Evolutionary conservation across 192 early-diverging fungal species (phyloP), one percentile per base, ranked within the genome.

Genomic region (Linnemannia elongata): DNA sequence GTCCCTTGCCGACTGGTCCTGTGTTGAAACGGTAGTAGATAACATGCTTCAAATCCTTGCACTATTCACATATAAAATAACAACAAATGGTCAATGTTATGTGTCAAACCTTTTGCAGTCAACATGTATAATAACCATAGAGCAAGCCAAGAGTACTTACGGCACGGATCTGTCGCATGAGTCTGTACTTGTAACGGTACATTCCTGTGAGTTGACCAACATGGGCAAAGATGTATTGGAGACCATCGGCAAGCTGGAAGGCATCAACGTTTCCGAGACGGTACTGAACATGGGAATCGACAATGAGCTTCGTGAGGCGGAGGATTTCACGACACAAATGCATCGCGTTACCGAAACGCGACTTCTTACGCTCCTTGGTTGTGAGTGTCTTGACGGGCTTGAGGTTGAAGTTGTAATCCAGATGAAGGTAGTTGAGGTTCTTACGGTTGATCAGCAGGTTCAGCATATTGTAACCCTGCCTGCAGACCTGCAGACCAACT

Each of bases 351-450:
- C 99, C 99, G 87, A 99, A 99, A 12, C 99, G 95, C 20, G 97
- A 98, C 91, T 99, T 99, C 85, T 99, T 99, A 77, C 99, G 93
- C 88, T 99, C 99, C 91, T 99, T 99, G 20, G 99, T 99, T 8
- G 99, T 99, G 52, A 99, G 92, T 42, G 99, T 99, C 90, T 98
- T 98, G 82, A 99, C 96, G 8, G 99, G 99, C 88, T 99, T 99
- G 57, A 99, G 92, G 88, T 98, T 99, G 87, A 99, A 99, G 92
- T 99, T 99, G 91, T 98, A 99, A 91, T 99, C 99, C 81, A 99
- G 90, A 81, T 99, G 99, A 77, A 99, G 91, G 86, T 99, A 99
- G 90, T 98, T 98, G 72, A 99, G 90, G 82, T 98, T 97, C 90
- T 99, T 99, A 70, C 99, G 95, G 91, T 99, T 97, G 83, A 99